Conservation (phyloP, 768 basidiomycete genomes). For the Rhodotorula diobovata region DNA sequence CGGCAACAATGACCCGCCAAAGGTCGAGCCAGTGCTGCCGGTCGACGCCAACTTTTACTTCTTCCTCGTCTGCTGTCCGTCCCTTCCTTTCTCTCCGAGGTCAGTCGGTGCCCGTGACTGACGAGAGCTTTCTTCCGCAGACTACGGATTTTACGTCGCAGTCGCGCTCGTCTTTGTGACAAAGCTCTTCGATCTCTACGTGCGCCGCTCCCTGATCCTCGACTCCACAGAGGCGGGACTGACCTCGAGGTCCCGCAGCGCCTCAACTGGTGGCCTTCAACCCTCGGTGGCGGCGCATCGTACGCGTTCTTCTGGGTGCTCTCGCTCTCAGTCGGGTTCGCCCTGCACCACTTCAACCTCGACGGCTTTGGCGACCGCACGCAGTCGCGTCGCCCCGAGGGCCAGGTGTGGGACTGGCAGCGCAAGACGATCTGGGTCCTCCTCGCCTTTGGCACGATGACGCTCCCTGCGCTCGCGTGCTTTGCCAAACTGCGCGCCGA, state of each 20-base stretch:
- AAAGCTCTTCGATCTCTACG: conserved; percentile 50
- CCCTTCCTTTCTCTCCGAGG: neutral
- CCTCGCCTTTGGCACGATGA: conserved; percentile 42
- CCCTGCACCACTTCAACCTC: conserved; percentile 40
- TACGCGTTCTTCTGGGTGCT: conserved; percentile 48
- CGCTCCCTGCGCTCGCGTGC: conserved; percentile 43
- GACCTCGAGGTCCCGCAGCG: conserved; percentile 2
- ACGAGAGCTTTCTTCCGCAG: conserved; percentile 4
- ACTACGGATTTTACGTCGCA: conserved; percentile 48
- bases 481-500: conserved; percentile 50
- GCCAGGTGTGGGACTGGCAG: conserved; percentile 43
- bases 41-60: conserved; percentile 51
- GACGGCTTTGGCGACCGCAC: conserved; percentile 37
- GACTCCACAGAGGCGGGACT: too few relatives aligned
- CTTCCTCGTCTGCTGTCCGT: conserved; percentile 48
- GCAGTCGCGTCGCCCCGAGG: neutral
- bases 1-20: neutral
- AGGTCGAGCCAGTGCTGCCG: conserved; percentile 40
- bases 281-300: conserved; percentile 48
- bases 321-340: conserved; percentile 39
- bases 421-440: conserved; percentile 43
- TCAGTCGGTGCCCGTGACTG: neutral
- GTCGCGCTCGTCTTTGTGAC: conserved; percentile 52
- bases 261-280: conserved; percentile 50
- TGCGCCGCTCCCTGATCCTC: conserved; percentile 9